Percentiles rank a stretch among this genome's conserved stretches.
These are phyloP conservation scores for Viridothelium virens DNA, from an alignment of 495 filamentous ascomycete species.

Conservation along the genomic window DNA sequence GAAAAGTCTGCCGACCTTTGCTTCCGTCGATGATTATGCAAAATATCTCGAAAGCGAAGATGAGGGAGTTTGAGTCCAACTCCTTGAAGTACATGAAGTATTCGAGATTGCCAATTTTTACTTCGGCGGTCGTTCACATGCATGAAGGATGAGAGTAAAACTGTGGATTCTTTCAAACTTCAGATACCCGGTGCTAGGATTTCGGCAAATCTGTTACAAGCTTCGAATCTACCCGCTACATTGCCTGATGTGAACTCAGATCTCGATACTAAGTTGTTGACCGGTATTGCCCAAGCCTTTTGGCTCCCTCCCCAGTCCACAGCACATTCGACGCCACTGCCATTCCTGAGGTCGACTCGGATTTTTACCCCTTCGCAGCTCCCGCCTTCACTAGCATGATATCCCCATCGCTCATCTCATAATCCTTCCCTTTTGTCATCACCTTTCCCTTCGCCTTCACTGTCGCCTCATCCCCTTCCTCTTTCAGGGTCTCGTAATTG, in stretches of 20 bases:
- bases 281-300: no score
- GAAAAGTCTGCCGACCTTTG: constrained; percentile 83
- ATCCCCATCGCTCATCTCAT: constrained; percentile 72
- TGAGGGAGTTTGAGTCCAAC: constrained; percentile 31
- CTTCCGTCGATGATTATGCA: constrained; percentile 87
- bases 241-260: no score
- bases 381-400: constrained; percentile 89
- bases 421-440: constrained; percentile 99
- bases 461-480: constrained; percentile 77
- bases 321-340: background rate
- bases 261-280: no score
- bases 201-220: no score
- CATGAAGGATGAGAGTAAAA: no score
- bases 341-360: background rate
- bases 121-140: no score
- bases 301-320: background rate
- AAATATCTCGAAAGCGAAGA: constrained; percentile 71
- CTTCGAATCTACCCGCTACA: no score
- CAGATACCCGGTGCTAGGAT: no score
- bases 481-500: constrained; percentile 71
- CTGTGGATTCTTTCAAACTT: no score
- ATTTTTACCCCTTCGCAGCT: constrained; percentile 66
- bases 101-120: no score
- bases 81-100: background rate
- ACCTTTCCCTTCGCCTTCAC: constrained; percentile 93